These are phyloP conservation scores for Globisporangium perplexum DNA, from an alignment of 352 stramenopile species.

Conservation along the genomic window DNA sequence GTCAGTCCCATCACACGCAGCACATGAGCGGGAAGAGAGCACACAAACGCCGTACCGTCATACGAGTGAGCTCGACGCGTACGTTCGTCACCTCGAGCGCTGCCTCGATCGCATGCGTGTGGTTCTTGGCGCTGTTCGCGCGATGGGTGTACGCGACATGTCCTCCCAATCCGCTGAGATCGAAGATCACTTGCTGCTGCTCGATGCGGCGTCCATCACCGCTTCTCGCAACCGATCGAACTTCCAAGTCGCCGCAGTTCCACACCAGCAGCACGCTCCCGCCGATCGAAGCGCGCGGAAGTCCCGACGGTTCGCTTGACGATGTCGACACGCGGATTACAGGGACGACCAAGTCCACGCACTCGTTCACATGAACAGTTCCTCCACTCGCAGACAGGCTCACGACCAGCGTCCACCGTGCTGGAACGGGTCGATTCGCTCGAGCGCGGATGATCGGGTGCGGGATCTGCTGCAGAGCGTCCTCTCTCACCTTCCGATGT, in stretches of 20 bases:
- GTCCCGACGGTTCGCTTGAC: not conserved
- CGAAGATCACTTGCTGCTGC: not conserved
- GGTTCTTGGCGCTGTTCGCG: not conserved
- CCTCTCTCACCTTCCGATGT: not conserved
- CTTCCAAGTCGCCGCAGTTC: conserved; percentile 3
- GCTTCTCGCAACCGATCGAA: not conserved
- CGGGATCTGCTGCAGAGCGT: not conserved
- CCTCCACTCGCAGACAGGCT: not conserved
- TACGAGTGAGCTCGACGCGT: conserved; percentile 3
- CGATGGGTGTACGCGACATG: conserved; percentile 8
- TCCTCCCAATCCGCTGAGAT: conserved; percentile 4
- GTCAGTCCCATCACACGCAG: too few species aligned
- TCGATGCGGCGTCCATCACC: not conserved
- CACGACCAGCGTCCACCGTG: conserved; percentile 5
- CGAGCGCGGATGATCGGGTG: not conserved
- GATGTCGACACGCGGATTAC: conserved; percentile 5
- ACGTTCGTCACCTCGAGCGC: not conserved
- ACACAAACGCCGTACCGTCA: conserved; percentile 7
- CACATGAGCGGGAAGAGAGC: not conserved
- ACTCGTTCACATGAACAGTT: conserved; percentile 10
- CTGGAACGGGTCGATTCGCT: not conserved
- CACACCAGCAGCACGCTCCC: conserved; percentile 2
- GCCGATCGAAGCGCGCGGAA: not conserved
- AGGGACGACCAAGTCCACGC: conserved; percentile 6
- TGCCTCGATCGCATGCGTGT: conserved; percentile 7